phyloP scores from a whole-genome alignment of 371 early-diverging fungal species.

The Polyrhizophydium stewartii region DNA sequence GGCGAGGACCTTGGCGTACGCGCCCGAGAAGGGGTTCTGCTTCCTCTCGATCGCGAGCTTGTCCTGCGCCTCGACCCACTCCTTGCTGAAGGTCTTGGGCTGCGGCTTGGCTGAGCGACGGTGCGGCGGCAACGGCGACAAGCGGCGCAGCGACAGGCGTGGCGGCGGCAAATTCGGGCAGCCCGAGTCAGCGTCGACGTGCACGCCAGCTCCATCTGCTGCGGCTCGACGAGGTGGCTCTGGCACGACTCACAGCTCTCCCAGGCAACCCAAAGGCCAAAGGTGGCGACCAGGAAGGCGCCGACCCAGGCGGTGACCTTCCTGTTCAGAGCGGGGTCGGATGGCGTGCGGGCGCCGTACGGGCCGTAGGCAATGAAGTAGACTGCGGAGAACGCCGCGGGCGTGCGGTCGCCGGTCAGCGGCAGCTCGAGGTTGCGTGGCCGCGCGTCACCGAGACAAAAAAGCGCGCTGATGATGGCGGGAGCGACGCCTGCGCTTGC shows the following conservation, averaged over 20 bases:
- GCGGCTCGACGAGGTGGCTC: no score
- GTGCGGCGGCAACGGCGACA: constrained; percentile 5
- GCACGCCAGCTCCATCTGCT: no score
- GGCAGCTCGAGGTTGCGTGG: no score
- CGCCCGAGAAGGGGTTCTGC: constrained; percentile 87
- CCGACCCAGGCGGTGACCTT: constrained; percentile 71
- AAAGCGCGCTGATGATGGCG: not conserved
- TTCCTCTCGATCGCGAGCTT: constrained; percentile 76
- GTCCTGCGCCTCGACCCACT: constrained; percentile 92
- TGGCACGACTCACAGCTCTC: constrained; percentile 59
- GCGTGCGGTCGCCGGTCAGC: not conserved
- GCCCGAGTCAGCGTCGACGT: no score
- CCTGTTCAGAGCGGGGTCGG: constrained; percentile 65
- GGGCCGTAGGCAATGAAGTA: constrained; percentile 94
- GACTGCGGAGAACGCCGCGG: constrained; percentile 39
- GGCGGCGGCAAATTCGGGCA: no score
- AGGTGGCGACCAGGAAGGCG: constrained; percentile 54
- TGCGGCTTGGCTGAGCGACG: constrained; percentile 49
- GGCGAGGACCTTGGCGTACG: constrained; percentile 61
- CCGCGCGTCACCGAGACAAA: not conserved
- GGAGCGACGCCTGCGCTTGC: not conserved
- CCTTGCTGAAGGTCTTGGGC: constrained; percentile 67
- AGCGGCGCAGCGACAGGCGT: not conserved
- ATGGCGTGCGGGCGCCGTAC: constrained; percentile 85
- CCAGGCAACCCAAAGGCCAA: constrained; percentile 63